phyloP scores from a whole-genome alignment of 768 basidiomycete genomes.

The Mycena galopus region DNA sequence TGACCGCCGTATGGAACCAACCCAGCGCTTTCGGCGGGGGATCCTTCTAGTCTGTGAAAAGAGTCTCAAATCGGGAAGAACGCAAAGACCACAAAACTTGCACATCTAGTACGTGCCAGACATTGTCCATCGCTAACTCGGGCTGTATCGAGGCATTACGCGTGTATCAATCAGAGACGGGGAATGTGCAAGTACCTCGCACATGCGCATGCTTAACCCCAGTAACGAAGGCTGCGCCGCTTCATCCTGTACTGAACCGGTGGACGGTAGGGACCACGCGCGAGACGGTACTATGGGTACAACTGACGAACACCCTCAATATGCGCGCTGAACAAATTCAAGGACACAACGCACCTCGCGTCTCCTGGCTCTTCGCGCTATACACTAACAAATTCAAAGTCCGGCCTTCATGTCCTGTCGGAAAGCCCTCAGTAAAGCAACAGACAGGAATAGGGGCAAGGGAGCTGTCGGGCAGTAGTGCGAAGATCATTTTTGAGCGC shows the following conservation, averaged over 20 bases:
- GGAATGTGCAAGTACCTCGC: slow-evolving; percentile 56
- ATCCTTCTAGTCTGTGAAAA: slow-evolving; percentile 76
- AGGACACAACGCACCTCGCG: slow-evolving; percentile 65
- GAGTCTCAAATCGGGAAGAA: background rate
- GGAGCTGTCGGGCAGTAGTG: no score
- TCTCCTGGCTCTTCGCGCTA: slow-evolving; percentile 83
- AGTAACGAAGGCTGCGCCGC: slow-evolving; percentile 87
- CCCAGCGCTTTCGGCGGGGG: slow-evolving; percentile 95
- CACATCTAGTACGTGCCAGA: slow-evolving; percentile 99
- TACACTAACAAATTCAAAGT: slow-evolving; percentile 82
- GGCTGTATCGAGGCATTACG: slow-evolving; percentile 53
- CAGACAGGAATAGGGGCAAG: no score
- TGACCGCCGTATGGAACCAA: slow-evolving; percentile 88
- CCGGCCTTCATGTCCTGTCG: slow-evolving; percentile 48
- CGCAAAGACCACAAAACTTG: slow-evolving; percentile 1
- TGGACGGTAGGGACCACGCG: slow-evolving; percentile 75
- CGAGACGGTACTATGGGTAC: slow-evolving; percentile 89
- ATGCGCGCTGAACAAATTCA: background rate
- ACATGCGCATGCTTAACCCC: slow-evolving; percentile 94
- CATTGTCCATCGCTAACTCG: slow-evolving; percentile 88
- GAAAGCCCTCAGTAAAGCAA: no score
- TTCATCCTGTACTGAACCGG: slow-evolving; percentile 52
- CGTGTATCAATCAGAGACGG: background rate
- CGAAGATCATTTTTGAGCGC: no score
- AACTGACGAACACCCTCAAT: slow-evolving; percentile 57